These are phyloP conservation scores for Moelleriella libera DNA, from an alignment of 2,329 filamentous ascomycete genomes.

Conservation along the genomic window DNA sequence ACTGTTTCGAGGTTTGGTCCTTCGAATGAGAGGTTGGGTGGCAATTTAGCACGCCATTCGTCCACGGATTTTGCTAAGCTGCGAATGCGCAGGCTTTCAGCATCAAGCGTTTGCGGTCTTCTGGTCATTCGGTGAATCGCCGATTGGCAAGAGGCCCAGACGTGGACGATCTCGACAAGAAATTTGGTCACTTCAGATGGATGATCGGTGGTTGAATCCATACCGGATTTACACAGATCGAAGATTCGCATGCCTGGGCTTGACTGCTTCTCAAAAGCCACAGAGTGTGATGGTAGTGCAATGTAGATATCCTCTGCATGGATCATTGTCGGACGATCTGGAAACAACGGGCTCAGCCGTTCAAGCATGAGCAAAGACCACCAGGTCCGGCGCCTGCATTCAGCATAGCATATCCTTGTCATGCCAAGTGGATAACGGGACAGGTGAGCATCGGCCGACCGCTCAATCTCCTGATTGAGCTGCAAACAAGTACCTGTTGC, in stretches of 20 bases:
- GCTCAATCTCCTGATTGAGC: slow-evolving; percentile 47
- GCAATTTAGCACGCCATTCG: slow-evolving; percentile 44
- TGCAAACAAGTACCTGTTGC: slow-evolving; percentile 44
- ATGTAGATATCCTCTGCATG: slow-evolving; percentile 52
- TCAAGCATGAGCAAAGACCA: slow-evolving; percentile 62
- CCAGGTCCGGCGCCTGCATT: slow-evolving; percentile 56
- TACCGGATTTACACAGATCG: slow-evolving; percentile 26
- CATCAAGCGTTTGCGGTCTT: slow-evolving; percentile 11
- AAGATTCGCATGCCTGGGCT: slow-evolving; percentile 46
- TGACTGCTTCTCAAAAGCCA: slow-evolving; percentile 45
- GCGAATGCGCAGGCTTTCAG: slow-evolving; percentile 22
- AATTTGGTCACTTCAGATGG: slow-evolving; percentile 40
- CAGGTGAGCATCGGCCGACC: slow-evolving; percentile 23
- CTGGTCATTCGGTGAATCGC: slow-evolving; percentile 33
- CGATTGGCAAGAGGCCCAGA: slow-evolving; percentile 51
- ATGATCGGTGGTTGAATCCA: slow-evolving; percentile 10
- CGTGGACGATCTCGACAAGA: slow-evolving; percentile 45
- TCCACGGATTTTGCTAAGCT: slow-evolving; percentile 35
- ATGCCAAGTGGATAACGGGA: slow-evolving; percentile 41
- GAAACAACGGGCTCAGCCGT: slow-evolving; percentile 46
- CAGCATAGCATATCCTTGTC: slow-evolving; percentile 41
- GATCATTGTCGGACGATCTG: slow-evolving; percentile 38
- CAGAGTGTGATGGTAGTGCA: slow-evolving; percentile 47
- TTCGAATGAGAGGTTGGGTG: slow-evolving; percentile 38
- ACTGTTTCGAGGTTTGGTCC: slow-evolving; percentile 42